A percentile compares a stretch with the other conserved stretches of the same genome.
Evolutionary conservation across 1,284 basidiomycete genomes (phyloP).

Genomic region (Rhodotorula sp.): DNA sequence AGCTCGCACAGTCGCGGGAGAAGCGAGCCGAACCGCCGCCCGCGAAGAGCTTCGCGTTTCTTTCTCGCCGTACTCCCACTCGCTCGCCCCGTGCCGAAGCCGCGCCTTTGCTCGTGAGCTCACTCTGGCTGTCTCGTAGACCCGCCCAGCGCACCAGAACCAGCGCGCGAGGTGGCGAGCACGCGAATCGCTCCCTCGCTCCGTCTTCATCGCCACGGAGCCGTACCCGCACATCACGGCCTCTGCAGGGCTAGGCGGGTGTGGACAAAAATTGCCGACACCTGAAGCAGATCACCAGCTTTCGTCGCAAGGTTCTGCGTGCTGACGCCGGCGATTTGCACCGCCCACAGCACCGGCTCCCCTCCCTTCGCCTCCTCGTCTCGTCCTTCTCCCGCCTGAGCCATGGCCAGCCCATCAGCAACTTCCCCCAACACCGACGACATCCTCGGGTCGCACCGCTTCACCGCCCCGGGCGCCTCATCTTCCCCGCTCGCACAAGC

Average conservation of each 20-base stretch:
- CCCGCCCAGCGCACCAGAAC: no score
- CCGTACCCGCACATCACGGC: not conserved
- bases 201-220: no score
- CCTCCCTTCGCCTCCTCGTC: not conserved
- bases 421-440: conserved; percentile 33
- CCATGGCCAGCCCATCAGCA: conserved; percentile 1
- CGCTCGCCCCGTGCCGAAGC: no score
- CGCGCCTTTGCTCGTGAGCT: no score
- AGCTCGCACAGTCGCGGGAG: not conserved
- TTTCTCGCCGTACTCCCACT: no score
- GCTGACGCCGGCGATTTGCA: conserved; percentile 10
- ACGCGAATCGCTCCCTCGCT: no score
- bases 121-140: no score
- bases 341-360: not conserved
- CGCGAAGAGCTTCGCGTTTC: no score
- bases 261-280: no score
- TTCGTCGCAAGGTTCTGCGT: no score
- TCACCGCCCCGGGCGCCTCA: conserved; percentile 28
- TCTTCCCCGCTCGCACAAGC: conserved; percentile 58
- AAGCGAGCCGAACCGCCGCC: not conserved
- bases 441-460: conserved; percentile 38
- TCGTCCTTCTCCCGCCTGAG: no score
- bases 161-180: no score
- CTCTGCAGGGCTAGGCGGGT: not conserved
- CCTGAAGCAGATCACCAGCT: not conserved